Conservation (phyloP, 306 rosid genomes). For the Cercis canadensis region DNA sequence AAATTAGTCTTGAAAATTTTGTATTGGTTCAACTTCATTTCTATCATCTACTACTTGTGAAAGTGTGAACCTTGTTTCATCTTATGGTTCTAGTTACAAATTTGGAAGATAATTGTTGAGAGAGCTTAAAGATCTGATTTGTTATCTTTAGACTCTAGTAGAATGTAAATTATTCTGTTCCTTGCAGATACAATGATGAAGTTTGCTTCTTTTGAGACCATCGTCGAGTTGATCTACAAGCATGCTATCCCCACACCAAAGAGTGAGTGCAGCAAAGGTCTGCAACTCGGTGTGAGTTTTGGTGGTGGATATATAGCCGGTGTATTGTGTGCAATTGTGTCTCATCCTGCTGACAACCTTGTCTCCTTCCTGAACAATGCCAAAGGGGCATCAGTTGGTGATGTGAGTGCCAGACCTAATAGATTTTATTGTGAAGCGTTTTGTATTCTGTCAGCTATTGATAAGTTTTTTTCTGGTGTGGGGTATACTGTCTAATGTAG, state of each 20-base stretch:
- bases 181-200: slow-evolving; percentile 95
- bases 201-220: slow-evolving; percentile 92
- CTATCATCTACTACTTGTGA: neutral
- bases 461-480: slow-evolving; percentile 31
- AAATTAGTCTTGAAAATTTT: neutral
- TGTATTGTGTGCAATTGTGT: slow-evolving; percentile 89
- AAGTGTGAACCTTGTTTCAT: slow-evolving; percentile 5
- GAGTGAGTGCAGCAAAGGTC: slow-evolving; percentile 77
- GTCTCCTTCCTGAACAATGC: slow-evolving; percentile 98
- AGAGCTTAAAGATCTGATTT: slow-evolving; percentile 8
- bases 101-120: neutral
- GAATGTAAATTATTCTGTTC: slow-evolving; percentile 11
- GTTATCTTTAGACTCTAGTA: neutral
- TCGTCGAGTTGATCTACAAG: slow-evolving; percentile 81
- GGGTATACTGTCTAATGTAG: slow-evolving; percentile 47
- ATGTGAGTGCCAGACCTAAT: slow-evolving; percentile 60
- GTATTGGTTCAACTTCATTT: neutral
- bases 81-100: neutral
- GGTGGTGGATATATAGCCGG: slow-evolving; percentile 97
- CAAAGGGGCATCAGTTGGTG: slow-evolving; percentile 94
- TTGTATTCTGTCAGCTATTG: slow-evolving; percentile 8
- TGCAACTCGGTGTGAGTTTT: slow-evolving; percentile 95
- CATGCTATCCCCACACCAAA: slow-evolving; percentile 80
- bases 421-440: slow-evolving; percentile 6
- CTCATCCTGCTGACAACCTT: slow-evolving; percentile 99